Conservation (phyloP, 768 basidiomycete genomes). For the Russula brevipes region DNA sequence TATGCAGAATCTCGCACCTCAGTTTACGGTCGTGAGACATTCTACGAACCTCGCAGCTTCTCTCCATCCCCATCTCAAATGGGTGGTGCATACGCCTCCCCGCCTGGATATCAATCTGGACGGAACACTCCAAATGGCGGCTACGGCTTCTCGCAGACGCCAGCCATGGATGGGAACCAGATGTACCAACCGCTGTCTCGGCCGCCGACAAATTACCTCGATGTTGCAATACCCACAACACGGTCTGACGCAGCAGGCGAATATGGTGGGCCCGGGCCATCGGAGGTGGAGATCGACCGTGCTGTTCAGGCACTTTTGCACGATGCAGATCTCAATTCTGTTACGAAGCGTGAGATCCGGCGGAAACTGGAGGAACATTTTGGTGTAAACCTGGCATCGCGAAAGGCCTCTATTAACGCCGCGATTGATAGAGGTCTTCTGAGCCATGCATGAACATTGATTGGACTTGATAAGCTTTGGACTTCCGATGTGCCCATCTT, state of each 20-base stretch:
- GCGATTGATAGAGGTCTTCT: conserved; percentile 70
- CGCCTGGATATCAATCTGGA: conserved; percentile 72
- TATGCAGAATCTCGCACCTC: conserved; percentile 77
- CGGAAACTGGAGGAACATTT: conserved; percentile 77
- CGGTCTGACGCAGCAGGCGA: conserved; percentile 47
- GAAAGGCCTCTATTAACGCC: conserved; percentile 71
- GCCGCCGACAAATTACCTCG: conserved; percentile 72
- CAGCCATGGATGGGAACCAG: conserved; percentile 36
- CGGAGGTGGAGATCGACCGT: conserved; percentile 66
- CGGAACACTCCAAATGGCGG: conserved; percentile 45
- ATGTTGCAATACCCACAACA: conserved; percentile 55
- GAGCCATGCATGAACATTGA: conserved; percentile 27
- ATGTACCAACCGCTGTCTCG: conserved; percentile 62
- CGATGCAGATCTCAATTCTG: conserved; percentile 76
- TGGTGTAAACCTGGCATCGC: conserved; percentile 66
- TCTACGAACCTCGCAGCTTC: conserved; percentile 60
- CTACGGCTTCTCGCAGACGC: conserved; percentile 26
- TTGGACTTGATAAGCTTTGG: conserved; percentile 21
- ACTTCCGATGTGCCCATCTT: conserved; percentile 3
- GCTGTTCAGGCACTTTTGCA: conserved; percentile 70
- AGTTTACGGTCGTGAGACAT: conserved; percentile 82
- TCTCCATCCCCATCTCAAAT: conserved; percentile 72
- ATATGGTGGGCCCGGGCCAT: conserved; percentile 45
- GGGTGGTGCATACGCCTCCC: conserved; percentile 43
- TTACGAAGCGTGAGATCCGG: conserved; percentile 91